phyloP scores from a whole-genome alignment of 306 rosid species.

The Neltuma alba region DNA sequence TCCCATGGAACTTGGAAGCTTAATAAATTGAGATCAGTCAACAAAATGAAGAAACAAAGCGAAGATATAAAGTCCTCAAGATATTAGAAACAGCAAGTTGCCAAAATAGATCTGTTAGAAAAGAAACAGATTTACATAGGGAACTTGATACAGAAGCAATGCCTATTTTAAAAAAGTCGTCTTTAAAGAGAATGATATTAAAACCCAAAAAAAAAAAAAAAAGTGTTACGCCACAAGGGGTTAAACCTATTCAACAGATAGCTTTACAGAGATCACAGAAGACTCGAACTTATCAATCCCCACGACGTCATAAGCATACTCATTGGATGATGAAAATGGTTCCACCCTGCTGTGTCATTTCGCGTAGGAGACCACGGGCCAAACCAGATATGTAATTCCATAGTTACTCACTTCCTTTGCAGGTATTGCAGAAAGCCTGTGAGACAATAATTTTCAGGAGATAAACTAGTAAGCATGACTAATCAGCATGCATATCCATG shows the following conservation, averaged over 20 bases:
- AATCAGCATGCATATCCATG: conserved; percentile 87
- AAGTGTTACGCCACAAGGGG: conserved; percentile 33
- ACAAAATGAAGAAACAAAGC: not conserved
- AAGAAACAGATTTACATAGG: conserved; percentile 33
- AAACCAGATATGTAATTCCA: conserved; percentile 32
- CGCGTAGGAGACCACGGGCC: conserved; percentile 23
- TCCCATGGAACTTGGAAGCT: not conserved
- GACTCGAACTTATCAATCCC: conserved; percentile 35
- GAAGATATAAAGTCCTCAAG: not conserved
- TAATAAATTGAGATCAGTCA: not conserved
- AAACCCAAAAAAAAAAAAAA: conserved; percentile 11
- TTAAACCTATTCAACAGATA: conserved; percentile 29
- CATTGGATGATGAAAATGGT: conserved; percentile 33
- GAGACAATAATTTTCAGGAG: conserved; percentile 35
- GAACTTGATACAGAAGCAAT: conserved; percentile 30
- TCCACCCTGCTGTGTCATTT: conserved; percentile 31
- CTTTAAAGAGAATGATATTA: conserved; percentile 13
- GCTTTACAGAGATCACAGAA: conserved; percentile 44
- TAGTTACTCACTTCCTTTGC: conserved; percentile 30
- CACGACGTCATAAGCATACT: conserved; percentile 39
- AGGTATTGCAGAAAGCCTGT: conserved; percentile 34
- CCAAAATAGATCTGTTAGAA: conserved; percentile 10
- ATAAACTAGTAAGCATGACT: conserved; percentile 53
- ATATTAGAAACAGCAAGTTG: not conserved
- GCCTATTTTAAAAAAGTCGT: conserved; percentile 12